A percentile compares a stretch with the other conserved stretches of the same genome.
These are phyloP conservation scores for Bondarzewia mesenterica DNA, from an alignment of 1,284 basidiomycete genomes.

Conservation along the genomic window DNA sequence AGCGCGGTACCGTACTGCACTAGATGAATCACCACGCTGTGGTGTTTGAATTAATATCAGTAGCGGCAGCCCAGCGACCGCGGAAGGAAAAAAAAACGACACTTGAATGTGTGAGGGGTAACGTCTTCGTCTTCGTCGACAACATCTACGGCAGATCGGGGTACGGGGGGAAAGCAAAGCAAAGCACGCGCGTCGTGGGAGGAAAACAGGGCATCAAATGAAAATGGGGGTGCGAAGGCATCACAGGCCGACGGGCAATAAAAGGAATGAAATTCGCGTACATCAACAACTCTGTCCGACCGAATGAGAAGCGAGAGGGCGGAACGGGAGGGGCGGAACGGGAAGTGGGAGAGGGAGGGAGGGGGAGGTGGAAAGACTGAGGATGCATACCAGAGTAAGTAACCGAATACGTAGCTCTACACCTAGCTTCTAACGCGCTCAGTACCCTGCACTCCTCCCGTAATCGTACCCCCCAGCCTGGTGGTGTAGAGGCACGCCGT, in stretches of 20 bases:
- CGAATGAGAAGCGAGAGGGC: neutral
- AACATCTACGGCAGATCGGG: too few species aligned
- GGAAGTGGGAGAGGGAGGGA: neutral
- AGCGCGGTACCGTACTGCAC: too few species aligned
- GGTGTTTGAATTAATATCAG: too few species aligned
- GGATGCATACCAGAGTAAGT: too few species aligned
- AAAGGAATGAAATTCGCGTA: neutral
- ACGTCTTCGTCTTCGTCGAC: too few species aligned
- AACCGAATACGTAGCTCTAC: neutral
- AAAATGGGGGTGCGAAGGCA: too few species aligned
- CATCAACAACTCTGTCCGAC: neutral
- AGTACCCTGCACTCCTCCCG: constrained; percentile 11
- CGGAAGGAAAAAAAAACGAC: too few species aligned
- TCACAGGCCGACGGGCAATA: neutral
- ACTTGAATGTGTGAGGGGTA: too few species aligned
- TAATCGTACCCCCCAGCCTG: constrained; percentile 40
- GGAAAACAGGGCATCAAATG: neutral
- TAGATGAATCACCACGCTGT: too few species aligned
- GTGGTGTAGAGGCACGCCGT: constrained; percentile 52
- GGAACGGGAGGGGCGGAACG: neutral
- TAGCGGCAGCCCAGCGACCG: too few species aligned
- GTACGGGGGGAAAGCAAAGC: too few species aligned
- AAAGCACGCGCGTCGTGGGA: neutral
- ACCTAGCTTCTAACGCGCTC: neutral
- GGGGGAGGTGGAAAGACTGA: too few species aligned